phyloP scores from a whole-genome alignment of 2,329 filamentous ascomycete genomes.

The Calonectria montana region DNA sequence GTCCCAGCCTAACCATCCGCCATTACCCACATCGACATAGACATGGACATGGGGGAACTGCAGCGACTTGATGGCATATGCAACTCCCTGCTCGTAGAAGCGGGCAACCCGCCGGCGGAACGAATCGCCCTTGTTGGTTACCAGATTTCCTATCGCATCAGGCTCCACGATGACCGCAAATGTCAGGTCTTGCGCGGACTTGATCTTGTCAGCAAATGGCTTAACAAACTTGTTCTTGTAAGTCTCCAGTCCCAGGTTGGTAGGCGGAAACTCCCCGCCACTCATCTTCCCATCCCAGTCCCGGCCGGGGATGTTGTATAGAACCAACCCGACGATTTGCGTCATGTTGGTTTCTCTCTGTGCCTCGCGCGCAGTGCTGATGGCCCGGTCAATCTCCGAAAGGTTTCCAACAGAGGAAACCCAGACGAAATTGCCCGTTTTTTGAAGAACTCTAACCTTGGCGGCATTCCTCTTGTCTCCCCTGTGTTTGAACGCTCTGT shows the following conservation, averaged over 20 bases:
- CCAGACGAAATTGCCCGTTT: slow-evolving; percentile 21
- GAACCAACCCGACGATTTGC: slow-evolving; percentile 16
- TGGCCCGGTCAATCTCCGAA: slow-evolving; percentile 17
- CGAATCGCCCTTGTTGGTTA: not conserved
- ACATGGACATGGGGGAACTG: slow-evolving; percentile 12
- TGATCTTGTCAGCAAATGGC: slow-evolving; percentile 14
- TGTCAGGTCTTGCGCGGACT: not conserved
- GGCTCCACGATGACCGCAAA: slow-evolving; percentile 21
- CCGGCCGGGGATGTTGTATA: slow-evolving; percentile 21
- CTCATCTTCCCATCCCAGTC: slow-evolving; percentile 11
- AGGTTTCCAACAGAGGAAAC: slow-evolving; percentile 2
- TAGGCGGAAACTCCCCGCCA: not conserved
- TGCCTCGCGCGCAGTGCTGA: slow-evolving; percentile 1
- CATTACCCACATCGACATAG: slow-evolving; percentile 16
- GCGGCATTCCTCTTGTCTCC: slow-evolving; percentile 8
- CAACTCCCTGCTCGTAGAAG: slow-evolving; percentile 11
- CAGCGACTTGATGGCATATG: slow-evolving; percentile 11
- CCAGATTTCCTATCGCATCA: slow-evolving; percentile 16
- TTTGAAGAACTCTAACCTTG: slow-evolving; percentile 12
- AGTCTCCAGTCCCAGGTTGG: not conserved
- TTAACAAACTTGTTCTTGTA: slow-evolving; percentile 13
- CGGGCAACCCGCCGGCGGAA: not conserved
- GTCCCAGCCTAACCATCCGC: slow-evolving; percentile 18
- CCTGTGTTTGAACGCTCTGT: not conserved
- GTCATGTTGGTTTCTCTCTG: not conserved